phyloP scores from a whole-genome alignment of 2,329 filamentous ascomycete genomes.

The Ophiostoma quercus region DNA sequence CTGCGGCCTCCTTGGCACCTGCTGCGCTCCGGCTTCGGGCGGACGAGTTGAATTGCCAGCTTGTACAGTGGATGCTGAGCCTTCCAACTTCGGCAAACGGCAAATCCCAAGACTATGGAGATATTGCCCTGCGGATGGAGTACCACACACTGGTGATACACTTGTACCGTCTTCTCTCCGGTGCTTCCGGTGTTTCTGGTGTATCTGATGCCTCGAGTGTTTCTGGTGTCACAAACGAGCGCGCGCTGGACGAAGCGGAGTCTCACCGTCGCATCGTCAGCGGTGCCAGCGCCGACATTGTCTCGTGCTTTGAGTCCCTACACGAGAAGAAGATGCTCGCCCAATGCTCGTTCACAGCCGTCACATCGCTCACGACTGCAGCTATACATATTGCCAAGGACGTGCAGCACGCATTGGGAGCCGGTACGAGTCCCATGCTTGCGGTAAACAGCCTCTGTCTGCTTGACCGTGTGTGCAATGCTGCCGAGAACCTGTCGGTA shows the following conservation, averaged over 20 bases:
- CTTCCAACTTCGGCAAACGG: neutral
- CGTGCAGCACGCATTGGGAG: slow-evolving; percentile 17
- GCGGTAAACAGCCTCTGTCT: slow-evolving; percentile 19
- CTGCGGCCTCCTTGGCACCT: neutral
- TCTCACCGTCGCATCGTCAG: slow-evolving; percentile 1
- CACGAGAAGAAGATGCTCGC: slow-evolving; percentile 15
- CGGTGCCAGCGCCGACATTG: slow-evolving; percentile 19
- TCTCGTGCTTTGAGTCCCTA: slow-evolving; percentile 17
- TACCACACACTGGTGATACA: slow-evolving; percentile 24
- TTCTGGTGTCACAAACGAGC: neutral
- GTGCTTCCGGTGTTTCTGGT: too few relatives aligned
- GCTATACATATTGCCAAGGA: slow-evolving; percentile 23
- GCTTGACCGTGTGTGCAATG: slow-evolving; percentile 19
- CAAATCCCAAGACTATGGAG: slow-evolving; percentile 14
- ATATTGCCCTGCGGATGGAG: slow-evolving; percentile 16
- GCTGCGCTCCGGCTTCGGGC: neutral
- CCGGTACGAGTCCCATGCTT: slow-evolving; percentile 12
- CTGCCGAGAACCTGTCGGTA: slow-evolving; percentile 15
- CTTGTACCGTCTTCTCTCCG: slow-evolving; percentile 13
- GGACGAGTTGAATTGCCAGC: slow-evolving; percentile 17
- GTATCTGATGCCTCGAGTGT: neutral
- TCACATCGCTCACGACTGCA: slow-evolving; percentile 20
- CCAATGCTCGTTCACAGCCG: slow-evolving; percentile 20
- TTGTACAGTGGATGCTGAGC: slow-evolving; percentile 21
- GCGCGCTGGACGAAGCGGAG: neutral